A percentile compares a stretch with the other conserved stretches of the same genome.
These are phyloP conservation scores for Mycena chlorophos DNA, from an alignment of 768 basidiomycete genomes.

Conservation along the genomic window DNA sequence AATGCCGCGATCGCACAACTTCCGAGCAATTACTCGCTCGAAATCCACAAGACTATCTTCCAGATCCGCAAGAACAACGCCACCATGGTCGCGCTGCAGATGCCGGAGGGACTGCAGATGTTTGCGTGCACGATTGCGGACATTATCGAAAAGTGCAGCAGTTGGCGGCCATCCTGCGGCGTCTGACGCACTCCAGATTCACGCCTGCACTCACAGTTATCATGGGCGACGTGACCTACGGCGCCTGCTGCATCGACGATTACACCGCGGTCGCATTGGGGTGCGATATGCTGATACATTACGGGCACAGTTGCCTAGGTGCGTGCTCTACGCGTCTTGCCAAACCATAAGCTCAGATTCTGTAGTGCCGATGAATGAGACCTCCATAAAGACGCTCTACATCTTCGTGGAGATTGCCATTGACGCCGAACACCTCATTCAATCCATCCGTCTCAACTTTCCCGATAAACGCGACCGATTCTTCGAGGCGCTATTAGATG, in stretches of 20 bases:
- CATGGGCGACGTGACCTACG: constrained; percentile 98
- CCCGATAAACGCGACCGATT: constrained; percentile 74
- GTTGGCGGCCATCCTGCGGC: constrained; percentile 13
- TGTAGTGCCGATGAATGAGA: constrained; percentile 92
- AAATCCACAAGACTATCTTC: constrained; percentile 95
- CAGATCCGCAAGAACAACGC: constrained; percentile 86
- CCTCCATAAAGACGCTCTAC: constrained; percentile 91
- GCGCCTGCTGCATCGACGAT: constrained; percentile 98
- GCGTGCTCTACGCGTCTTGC: constrained; percentile 33
- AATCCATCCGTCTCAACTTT: constrained; percentile 88
- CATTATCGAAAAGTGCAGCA: constrained; percentile 84
- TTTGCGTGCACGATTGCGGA: constrained; percentile 96
- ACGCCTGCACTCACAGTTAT: constrained; percentile 84
- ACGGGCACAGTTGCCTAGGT: constrained; percentile 98
- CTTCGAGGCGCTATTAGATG: constrained; percentile 58
- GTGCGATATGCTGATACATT: constrained; percentile 97
- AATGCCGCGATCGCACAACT: constrained; percentile 81
- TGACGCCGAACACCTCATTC: constrained; percentile 78
- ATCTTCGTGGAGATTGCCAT: constrained; percentile 97
- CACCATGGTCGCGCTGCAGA: constrained; percentile 90
- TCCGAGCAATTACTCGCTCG: constrained; percentile 93
- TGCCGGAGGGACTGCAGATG: constrained; percentile 98
- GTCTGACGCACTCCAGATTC: constrained; percentile 51
- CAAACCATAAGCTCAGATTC: constrained; percentile 8
- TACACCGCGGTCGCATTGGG: constrained; percentile 94